These are phyloP conservation scores for Naganishia antarctica DNA, from an alignment of 768 basidiomycete species.

Conservation along the genomic window DNA sequence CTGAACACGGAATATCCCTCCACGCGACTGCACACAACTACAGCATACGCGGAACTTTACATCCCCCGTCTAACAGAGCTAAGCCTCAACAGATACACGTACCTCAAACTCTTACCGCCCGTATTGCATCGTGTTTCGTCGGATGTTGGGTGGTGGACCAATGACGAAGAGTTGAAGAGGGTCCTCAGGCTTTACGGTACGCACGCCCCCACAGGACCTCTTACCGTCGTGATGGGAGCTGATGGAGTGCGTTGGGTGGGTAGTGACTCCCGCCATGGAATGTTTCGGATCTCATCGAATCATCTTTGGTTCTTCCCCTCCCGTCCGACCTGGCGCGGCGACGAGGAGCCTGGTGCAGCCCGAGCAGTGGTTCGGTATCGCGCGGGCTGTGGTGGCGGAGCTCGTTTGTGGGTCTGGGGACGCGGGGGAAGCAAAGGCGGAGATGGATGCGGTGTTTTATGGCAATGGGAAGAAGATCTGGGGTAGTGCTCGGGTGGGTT, in stretches of 20 bases:
- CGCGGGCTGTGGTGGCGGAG: conserved; percentile 2
- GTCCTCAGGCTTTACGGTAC: conserved; percentile 44
- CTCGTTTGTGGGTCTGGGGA: conserved; percentile 20
- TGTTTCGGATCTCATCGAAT: conserved; percentile 45
- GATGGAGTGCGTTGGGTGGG: background rate
- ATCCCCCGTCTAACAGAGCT: conserved; percentile 38
- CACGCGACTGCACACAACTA: conserved; percentile 29
- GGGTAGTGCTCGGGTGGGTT: background rate
- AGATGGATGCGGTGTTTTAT: conserved; percentile 21
- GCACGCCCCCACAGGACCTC: conserved; percentile 17
- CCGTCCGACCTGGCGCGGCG: background rate
- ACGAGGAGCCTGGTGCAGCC: conserved; percentile 10
- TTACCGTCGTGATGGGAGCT: background rate
- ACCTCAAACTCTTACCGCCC: conserved; percentile 40
- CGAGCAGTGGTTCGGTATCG: background rate
- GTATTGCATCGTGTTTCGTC: conserved; percentile 22
- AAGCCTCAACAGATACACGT: conserved; percentile 39
- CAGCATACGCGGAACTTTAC: conserved; percentile 31
- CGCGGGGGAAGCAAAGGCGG: background rate
- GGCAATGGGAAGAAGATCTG: conserved; percentile 22
- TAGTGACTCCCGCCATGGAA: conserved; percentile 45
- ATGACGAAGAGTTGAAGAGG: conserved; percentile 37
- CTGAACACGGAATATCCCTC: conserved; percentile 31
- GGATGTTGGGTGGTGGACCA: conserved; percentile 36
- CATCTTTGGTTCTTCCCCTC: conserved; percentile 40